phyloP scores from a whole-genome alignment of 139 green algal genomes.

The Haematococcus lacustris region DNA sequence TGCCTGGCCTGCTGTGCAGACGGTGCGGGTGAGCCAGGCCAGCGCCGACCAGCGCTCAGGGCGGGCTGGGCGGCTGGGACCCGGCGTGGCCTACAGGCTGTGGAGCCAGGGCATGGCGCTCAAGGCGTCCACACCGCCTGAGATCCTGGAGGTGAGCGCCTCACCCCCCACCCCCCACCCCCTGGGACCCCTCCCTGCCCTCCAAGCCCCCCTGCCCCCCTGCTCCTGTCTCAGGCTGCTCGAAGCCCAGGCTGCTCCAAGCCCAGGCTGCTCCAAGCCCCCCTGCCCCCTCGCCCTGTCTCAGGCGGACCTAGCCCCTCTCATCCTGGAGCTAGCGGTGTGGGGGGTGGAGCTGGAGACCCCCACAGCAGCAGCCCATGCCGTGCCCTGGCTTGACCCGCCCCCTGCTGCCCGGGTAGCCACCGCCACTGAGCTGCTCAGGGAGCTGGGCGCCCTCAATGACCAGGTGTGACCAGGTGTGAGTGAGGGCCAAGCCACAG shows the following conservation, averaged over 20 bases:
- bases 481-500: not conserved
- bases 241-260: not conserved
- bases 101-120: slow-evolving; percentile 29
- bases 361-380: not conserved
- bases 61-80: slow-evolving; percentile 42
- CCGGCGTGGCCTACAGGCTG: slow-evolving; percentile 47
- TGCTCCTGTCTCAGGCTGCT: too few relatives aligned
- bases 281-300: not conserved
- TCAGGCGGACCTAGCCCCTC: slow-evolving; percentile 43
- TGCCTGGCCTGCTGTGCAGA: slow-evolving; percentile 4
- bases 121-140: slow-evolving; percentile 22
- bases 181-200: not conserved
- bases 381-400: slow-evolving; percentile 53
- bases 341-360: slow-evolving; percentile 21
- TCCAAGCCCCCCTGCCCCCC: not conserved
- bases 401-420: slow-evolving; percentile 24
- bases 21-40: slow-evolving; percentile 28
- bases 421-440: slow-evolving; percentile 33
- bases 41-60: slow-evolving; percentile 49
- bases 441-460: slow-evolving; percentile 39
- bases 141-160: slow-evolving; percentile 25
- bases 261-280: not conserved
- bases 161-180: not conserved
- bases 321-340: slow-evolving; percentile 43
- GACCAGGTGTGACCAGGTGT: not conserved